A percentile compares a stretch with the other conserved stretches of the same genome.
Evolutionary conservation across 202 grass and related monocot species (phyloP).

Genomic region (Thinopyrum obtusiflorum): DNA sequence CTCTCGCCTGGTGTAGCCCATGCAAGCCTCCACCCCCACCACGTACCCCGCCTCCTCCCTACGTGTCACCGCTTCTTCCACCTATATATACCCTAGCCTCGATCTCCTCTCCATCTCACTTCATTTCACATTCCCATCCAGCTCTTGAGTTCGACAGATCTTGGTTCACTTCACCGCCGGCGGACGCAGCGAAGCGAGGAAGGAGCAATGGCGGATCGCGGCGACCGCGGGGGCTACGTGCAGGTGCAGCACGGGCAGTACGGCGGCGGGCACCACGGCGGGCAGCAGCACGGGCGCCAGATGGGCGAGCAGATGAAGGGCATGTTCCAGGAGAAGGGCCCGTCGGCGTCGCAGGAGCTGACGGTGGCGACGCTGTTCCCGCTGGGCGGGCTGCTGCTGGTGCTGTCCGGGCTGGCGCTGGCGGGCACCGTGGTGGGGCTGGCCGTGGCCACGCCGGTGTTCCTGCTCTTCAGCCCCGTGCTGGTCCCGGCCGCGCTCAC

Average conservation of each 20-base stretch:
- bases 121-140: neutral
- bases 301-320: slow-evolving; percentile 41
- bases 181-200: neutral
- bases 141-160: neutral
- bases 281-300: neutral
- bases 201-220: slow-evolving; percentile 43
- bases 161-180: neutral
- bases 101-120: neutral
- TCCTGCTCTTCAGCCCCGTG: slow-evolving; percentile 89
- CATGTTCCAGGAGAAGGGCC: slow-evolving; percentile 59
- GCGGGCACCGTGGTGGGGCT: slow-evolving; percentile 69
- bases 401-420: slow-evolving; percentile 64
- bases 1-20: slow-evolving; percentile 31
- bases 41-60: slow-evolving; percentile 46
- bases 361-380: slow-evolving; percentile 87
- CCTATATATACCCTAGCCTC: slow-evolving; percentile 25
- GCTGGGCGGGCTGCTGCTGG: slow-evolving; percentile 73
- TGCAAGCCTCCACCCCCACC: slow-evolving; percentile 42
- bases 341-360: slow-evolving; percentile 73
- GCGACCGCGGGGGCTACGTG: slow-evolving; percentile 19
- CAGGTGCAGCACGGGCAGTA: neutral
- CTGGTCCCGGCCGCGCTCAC: slow-evolving; percentile 79
- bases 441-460: slow-evolving; percentile 57
- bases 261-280: neutral
- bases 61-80: slow-evolving; percentile 62